Conservation (phyloP, 2,329 filamentous ascomycete genomes). For the Fonsecaea erecta region DNA sequence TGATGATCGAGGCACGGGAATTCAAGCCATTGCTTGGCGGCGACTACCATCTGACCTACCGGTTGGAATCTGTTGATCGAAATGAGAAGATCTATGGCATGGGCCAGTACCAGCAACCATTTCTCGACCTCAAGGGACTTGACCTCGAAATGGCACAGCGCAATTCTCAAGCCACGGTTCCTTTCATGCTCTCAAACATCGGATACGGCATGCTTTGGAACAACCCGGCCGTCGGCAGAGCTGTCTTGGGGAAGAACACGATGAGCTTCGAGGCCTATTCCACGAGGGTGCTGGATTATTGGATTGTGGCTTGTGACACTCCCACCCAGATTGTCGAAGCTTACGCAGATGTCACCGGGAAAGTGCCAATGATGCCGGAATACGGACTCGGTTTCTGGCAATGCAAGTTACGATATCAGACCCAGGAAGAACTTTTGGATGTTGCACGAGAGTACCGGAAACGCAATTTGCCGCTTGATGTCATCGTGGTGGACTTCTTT, state of each 20-base stretch:
- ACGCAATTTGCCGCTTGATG: conserved; percentile 62
- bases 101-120: conserved; percentile 70
- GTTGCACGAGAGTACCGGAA: conserved; percentile 65
- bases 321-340: conserved; percentile 62
- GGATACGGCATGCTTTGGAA: conserved; percentile 72
- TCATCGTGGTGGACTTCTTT: conserved; percentile 72
- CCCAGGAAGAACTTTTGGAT: conserved; percentile 65
- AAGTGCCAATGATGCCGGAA: conserved; percentile 69
- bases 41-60: conserved; percentile 61
- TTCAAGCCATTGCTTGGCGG: conserved; percentile 59
- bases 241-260: conserved; percentile 64
- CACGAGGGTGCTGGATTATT: conserved; percentile 65
- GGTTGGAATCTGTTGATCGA: conserved; percentile 60
- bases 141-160: conserved; percentile 69
- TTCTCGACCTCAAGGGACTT: conserved; percentile 65
- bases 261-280: conserved; percentile 66
- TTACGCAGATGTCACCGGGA: conserved; percentile 63
- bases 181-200: conserved; percentile 63
- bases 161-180: conserved; percentile 69
- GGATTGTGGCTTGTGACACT: conserved; percentile 63
- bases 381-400: conserved; percentile 72
- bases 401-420: conserved; percentile 69
- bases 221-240: conserved; percentile 65
- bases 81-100: conserved; percentile 69
- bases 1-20: conserved; percentile 63